Evolutionary conservation across 2,329 filamentous ascomycete species (phyloP).

Genomic region (Cryoendolithus antarcticus): DNA sequence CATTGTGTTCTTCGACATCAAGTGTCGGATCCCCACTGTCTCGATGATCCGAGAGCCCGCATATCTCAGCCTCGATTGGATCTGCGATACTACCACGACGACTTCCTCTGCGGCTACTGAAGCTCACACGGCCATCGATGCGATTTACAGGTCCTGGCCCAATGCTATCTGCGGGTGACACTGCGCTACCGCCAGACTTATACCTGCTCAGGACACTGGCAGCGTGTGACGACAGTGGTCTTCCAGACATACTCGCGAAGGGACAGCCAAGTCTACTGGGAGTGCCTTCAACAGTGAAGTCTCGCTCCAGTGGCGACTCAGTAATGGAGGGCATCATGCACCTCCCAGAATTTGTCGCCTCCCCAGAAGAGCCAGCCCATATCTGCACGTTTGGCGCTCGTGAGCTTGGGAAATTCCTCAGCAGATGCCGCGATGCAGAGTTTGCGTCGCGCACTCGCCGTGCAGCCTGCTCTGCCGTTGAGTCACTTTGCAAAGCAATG

Average conservation of each 20-base stretch:
- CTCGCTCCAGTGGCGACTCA: conserved; percentile 55
- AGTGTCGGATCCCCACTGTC: not conserved
- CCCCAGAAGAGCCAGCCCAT: conserved; percentile 23
- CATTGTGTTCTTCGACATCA: not conserved
- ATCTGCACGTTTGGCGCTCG: conserved; percentile 18
- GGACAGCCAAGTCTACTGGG: conserved; percentile 72
- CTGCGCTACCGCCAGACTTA: conserved; percentile 9
- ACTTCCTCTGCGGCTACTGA: conserved; percentile 20
- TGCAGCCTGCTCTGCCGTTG: conserved; percentile 22
- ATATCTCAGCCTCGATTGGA: conserved; percentile 26
- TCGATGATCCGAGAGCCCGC: conserved; percentile 20
- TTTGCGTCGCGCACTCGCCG: conserved; percentile 21
- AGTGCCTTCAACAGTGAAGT: conserved; percentile 78
- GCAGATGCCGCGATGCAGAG: conserved; percentile 10
- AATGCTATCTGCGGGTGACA: conserved; percentile 13
- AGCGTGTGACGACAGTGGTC: conserved; percentile 25
- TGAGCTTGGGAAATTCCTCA: conserved; percentile 13
- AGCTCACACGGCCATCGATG: conserved; percentile 31
- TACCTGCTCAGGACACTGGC: conserved; percentile 29
- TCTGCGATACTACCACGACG: conserved; percentile 20
- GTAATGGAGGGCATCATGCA: conserved; percentile 26
- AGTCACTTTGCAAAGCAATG: conserved; percentile 16
- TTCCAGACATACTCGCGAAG: conserved; percentile 47
- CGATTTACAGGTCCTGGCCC: conserved; percentile 11
- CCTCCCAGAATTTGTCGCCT: conserved; percentile 22